Percentiles rank a stretch among this genome's conserved stretches.
phyloP scores from a whole-genome alignment of 2,329 filamentous ascomycete genomes.

The Sporothrix protearum region DNA sequence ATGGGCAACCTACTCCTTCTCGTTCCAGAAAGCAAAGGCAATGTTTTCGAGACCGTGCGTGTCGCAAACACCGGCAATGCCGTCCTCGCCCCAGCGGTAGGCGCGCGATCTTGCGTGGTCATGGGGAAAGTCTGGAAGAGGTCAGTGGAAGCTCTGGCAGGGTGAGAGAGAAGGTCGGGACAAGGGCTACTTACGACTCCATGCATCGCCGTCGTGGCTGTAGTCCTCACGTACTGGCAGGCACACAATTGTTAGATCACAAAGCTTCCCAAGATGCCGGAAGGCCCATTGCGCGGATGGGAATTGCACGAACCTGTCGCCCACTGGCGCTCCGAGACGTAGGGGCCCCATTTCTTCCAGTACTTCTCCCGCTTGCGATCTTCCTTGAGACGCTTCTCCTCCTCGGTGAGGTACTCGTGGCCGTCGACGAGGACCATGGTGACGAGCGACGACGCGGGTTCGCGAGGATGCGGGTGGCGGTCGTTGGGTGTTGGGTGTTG shows the following conservation, averaged over 20 bases:
- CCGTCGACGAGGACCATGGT: constrained; percentile 86
- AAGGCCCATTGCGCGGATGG: background rate
- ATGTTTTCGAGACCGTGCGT: constrained; percentile 89
- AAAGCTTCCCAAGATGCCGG: background rate
- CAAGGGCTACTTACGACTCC: constrained; percentile 73
- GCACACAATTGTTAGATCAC: constrained; percentile 14
- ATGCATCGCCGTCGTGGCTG: constrained; percentile 82
- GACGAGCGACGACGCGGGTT: constrained; percentile 24
- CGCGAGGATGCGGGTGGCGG: background rate
- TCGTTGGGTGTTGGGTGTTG: background rate
- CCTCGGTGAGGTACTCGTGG: constrained; percentile 80
- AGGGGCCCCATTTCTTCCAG: constrained; percentile 98
- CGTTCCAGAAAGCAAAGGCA: constrained; percentile 96
- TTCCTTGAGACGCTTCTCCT: constrained; percentile 85
- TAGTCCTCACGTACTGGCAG: constrained; percentile 67
- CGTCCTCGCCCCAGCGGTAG: constrained; percentile 95
- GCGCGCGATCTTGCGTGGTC: constrained; percentile 84
- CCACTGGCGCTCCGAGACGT: constrained; percentile 92
- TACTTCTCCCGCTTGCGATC: constrained; percentile 81
- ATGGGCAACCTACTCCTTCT: constrained; percentile 69
- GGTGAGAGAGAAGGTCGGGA: constrained; percentile 4
- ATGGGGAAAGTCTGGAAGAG: constrained; percentile 75
- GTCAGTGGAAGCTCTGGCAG: constrained; percentile 17
- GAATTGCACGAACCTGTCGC: constrained; percentile 65
- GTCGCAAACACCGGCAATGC: constrained; percentile 90